These are phyloP conservation scores for Galium porrigens DNA, from an alignment of 305 asterid genomes.

Conservation along the genomic window DNA sequence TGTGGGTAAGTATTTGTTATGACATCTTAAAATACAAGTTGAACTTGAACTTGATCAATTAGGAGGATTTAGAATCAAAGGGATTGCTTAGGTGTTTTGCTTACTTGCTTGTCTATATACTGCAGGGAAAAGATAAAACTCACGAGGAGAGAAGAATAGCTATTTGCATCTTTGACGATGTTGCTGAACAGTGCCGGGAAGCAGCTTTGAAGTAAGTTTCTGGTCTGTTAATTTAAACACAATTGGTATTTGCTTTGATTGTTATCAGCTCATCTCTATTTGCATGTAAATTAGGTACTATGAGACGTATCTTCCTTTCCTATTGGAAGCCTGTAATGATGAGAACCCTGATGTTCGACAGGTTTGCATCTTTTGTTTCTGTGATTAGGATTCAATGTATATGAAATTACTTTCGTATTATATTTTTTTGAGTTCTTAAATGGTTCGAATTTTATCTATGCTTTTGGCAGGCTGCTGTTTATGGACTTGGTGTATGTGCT, in stretches of 20 bases:
- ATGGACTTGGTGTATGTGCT: conserved; percentile 94
- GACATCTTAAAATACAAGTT: background rate
- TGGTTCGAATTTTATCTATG: conserved; percentile 15
- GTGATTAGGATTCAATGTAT: background rate
- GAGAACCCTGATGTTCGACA: conserved; percentile 84
- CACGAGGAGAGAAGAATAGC: conserved; percentile 95
- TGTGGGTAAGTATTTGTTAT: conserved; percentile 59
- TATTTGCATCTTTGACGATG: conserved; percentile 92
- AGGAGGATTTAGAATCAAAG: background rate
- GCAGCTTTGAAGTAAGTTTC: conserved; percentile 56
- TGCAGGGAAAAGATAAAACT: conserved; percentile 80
- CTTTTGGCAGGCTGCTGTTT: conserved; percentile 77
- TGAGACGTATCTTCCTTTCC: conserved; percentile 80
- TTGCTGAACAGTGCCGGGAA: conserved; percentile 93
- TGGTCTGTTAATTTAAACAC: background rate
- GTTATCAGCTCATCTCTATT: background rate
- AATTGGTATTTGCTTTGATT: background rate
- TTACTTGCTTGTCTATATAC: conserved; percentile 10
- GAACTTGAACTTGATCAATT: background rate
- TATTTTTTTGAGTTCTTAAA: conserved; percentile 8
- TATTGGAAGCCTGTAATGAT: conserved; percentile 92
- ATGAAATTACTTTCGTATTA: background rate
- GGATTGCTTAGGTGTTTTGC: background rate
- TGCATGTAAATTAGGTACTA: conserved; percentile 51
- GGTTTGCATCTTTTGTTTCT: conserved; percentile 27